A percentile compares a stretch with the other conserved stretches of the same genome.
phyloP scores from a whole-genome alignment of 2,329 filamentous ascomycete genomes.

The Leptographium procerum region DNA sequence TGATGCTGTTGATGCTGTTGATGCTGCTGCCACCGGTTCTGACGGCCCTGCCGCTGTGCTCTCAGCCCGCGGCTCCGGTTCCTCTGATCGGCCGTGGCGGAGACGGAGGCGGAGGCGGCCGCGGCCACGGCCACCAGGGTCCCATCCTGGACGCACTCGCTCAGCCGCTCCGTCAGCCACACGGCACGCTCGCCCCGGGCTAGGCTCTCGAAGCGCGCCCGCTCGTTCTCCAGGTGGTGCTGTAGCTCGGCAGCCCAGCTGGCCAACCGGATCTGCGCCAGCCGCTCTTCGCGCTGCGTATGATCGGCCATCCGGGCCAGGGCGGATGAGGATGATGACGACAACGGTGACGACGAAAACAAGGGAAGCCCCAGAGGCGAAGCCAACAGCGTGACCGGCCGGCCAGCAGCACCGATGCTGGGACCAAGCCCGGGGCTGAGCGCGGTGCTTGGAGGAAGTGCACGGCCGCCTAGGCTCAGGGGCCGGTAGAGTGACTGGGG shows the following conservation, averaged over 20 bases:
- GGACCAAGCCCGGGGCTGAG: too few species aligned
- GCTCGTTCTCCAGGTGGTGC: slow-evolving; percentile 61
- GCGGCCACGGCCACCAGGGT: slow-evolving; percentile 39
- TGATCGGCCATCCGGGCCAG: slow-evolving; percentile 46
- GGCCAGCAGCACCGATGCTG: too few species aligned
- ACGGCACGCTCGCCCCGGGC: slow-evolving; percentile 51
- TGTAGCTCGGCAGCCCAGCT: slow-evolving; percentile 79
- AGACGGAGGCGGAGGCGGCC: too few species aligned
- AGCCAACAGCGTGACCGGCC: not conserved
- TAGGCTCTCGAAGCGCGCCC: slow-evolving; percentile 54
- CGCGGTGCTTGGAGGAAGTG: too few species aligned
- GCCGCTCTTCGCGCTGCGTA: slow-evolving; percentile 21
- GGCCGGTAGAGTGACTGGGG: slow-evolving; percentile 8
- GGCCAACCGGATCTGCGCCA: slow-evolving; percentile 50
- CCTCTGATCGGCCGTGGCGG: slow-evolving; percentile 14
- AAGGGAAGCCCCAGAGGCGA: slow-evolving; percentile 7
- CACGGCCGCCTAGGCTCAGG: not conserved
- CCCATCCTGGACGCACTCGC: slow-evolving; percentile 57
- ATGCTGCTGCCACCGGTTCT: too few species aligned
- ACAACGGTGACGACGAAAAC: slow-evolving; percentile 13
- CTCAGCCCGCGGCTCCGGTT: not conserved
- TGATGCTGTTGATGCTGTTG: not conserved
- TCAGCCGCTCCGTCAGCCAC: slow-evolving; percentile 57
- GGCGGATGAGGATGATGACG: slow-evolving; percentile 36
- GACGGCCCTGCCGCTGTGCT: not conserved